phyloP scores from a whole-genome alignment of 176 grass and related monocot species.

The Avena atlantica region DNA sequence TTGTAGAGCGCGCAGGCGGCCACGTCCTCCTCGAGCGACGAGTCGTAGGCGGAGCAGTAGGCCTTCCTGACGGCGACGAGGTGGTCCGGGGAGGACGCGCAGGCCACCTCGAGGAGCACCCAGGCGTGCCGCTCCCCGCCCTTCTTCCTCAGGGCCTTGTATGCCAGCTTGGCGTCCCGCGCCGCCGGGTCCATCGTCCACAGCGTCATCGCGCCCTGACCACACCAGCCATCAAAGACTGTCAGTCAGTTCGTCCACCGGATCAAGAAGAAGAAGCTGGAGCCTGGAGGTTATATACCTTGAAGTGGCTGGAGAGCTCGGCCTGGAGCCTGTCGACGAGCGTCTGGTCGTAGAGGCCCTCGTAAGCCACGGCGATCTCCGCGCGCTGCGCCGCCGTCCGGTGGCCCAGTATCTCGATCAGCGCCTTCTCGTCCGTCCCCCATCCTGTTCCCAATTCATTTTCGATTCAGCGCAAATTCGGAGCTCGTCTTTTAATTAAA shows the following conservation, averaged over 20 bases:
- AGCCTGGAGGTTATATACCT: background rate
- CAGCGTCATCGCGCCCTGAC: constrained; percentile 82
- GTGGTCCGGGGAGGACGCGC: constrained; percentile 84
- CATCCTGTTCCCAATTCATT: constrained; percentile 50
- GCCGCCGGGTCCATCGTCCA: constrained; percentile 76
- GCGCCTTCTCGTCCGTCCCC: constrained; percentile 86
- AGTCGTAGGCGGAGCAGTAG: constrained; percentile 63
- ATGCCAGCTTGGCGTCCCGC: constrained; percentile 75
- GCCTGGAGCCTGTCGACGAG: constrained; percentile 63
- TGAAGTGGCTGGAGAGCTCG: constrained; percentile 78
- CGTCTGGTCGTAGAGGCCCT: constrained; percentile 63
- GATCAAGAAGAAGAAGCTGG: background rate
- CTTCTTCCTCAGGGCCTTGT: constrained; percentile 67
- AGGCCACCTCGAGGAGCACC: constrained; percentile 86
- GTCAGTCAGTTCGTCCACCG: background rate
- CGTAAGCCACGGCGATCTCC: constrained; percentile 70
- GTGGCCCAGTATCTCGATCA: constrained; percentile 77
- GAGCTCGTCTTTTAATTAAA: background rate
- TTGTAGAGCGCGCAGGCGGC: constrained; percentile 56
- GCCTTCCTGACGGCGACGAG: constrained; percentile 88
- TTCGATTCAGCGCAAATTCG: background rate
- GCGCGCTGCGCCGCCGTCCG: constrained; percentile 71
- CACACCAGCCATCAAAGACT: background rate
- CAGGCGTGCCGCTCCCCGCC: constrained; percentile 48
- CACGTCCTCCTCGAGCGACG: constrained; percentile 86